Evolutionary conservation across 2,329 filamentous ascomycete species (phyloP), one percentile per base, ranked within the genome.

Genomic region (Lizonia empirigonia): DNA sequence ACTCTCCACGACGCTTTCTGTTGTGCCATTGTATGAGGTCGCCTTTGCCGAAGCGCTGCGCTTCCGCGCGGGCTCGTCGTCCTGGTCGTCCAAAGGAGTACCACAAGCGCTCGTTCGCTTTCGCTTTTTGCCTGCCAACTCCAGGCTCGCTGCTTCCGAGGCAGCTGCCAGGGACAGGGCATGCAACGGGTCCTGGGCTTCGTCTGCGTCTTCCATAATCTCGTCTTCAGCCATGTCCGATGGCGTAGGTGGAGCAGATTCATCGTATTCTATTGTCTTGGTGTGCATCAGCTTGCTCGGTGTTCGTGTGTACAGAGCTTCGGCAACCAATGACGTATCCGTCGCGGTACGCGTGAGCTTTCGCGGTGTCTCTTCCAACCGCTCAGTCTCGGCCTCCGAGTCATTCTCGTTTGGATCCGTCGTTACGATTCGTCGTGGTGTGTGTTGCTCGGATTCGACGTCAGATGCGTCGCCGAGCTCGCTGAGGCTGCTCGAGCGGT

Each of bases 361-460:
- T 56, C 85, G 84, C 15, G 92, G 91, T n/a, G 91, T 96, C 67
- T 89, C 86, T 68, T 94, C 94, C 53, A 99, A 82, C 52, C 94
- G 87, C 76, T 97, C 92, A 1, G 93, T 97, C 76, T 97, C 93
- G 26, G 93, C 93, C 74, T 97, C 93, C 3, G 92, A 88, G 63
- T 89, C 86, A 47, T 82, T 81, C 44, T 86, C 83, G 24, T 87
- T 71, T 38, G 71, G 40, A 40, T 72, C 63, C 1, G 36, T 35
- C 29, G 50, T 41, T 35, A 60, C 60, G 20, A 50, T 40, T 19
- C 57, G 45, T 13, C 63, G 60, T 29, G 68, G 68, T n/a, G 67
- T 71, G 16, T 63, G 59, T 42, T 71, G 70, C 48, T 71, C 70
- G 15, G 69, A 74, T 26, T 71, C 66, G 23, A 82, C 87, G 57